Conservation (phyloP, 2,329 filamentous ascomycete species). For the Didymella glomerata region DNA sequence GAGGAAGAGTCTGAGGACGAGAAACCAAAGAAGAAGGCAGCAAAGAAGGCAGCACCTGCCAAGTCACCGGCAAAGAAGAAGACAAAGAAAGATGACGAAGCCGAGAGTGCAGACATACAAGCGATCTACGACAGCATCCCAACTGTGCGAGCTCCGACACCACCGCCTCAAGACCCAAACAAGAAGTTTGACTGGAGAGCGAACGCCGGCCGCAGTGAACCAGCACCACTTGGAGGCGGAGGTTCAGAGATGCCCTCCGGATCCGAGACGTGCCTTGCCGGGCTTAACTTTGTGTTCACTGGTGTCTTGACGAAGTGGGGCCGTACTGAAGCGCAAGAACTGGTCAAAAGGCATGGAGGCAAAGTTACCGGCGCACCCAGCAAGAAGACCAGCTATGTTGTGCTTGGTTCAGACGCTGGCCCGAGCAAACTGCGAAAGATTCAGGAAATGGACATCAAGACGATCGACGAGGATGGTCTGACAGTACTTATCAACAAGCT, state of each 20-base stretch:
- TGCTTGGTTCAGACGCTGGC: conserved; percentile 88
- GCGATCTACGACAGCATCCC: conserved; percentile 89
- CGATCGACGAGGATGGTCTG: conserved; percentile 91
- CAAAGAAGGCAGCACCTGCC: conserved; percentile 49
- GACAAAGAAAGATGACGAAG: conserved; percentile 70
- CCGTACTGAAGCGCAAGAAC: conserved; percentile 81
- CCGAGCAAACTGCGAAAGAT: conserved; percentile 94
- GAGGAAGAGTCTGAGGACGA: conserved; percentile 64
- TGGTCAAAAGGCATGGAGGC: conserved; percentile 94
- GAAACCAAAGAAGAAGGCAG: conserved; percentile 65
- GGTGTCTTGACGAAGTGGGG: conserved; percentile 82
- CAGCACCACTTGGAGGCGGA: conserved; percentile 68
- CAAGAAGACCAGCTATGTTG: conserved; percentile 91
- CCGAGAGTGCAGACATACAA: conserved; percentile 77
- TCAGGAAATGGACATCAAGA: conserved; percentile 78
- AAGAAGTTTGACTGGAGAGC: conserved; percentile 81
- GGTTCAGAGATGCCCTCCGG: conserved; percentile 78
- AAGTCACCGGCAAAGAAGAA: conserved; percentile 66
- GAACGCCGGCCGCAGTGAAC: conserved; percentile 65
- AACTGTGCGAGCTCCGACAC: conserved; percentile 81
- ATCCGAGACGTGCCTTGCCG: conserved; percentile 86
- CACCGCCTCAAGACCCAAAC: conserved; percentile 73
- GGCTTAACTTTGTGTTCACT: conserved; percentile 94
- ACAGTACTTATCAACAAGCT: conserved; percentile 84
- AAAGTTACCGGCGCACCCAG: conserved; percentile 88